Base-by-base conservation (phyloP, 2,329 filamentous ascomycete genomes). In the Sarocladiaceae sp. region DNA sequence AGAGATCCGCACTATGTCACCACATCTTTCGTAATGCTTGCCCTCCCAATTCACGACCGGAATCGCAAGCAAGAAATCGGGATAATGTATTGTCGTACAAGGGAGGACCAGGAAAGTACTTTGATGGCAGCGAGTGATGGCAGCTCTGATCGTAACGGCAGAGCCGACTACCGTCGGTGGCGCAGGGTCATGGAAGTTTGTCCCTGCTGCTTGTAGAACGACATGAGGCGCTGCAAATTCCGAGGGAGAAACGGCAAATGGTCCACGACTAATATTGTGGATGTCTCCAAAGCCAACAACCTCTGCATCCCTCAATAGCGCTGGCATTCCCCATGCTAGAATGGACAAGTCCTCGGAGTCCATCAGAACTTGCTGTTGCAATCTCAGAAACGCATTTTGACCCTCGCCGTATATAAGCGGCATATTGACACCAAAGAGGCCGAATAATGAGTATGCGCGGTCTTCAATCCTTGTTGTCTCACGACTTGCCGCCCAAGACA, bases 361-460 rank as follows among this genome's bases (percentile, higher is more conserved):
- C 15, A 52, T 52, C 8, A 59, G 50, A 31, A 60, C 57, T 31
- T 57, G 55, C 37, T 59, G 55, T 36, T 60, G 59, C 23, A 60
- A 50, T 4, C 58, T 52, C 22, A 53, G n/a, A 47, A 60, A 60
- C 1, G 58, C 57, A 13, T 51, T 51, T n/a, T 50, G 52, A 2
- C 58, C 59, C 18, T 60, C 59, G 40, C 57, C 59, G 42, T 59
- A 60, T 4, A 59, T 53, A 40, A 60, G 52, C 1, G 59, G 54
- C 57, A 60, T 59, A 44, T 58, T 56, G n/a, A 60, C 53, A 25
- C 54, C 55, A 18, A 60, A 58, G 2, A 60, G 46, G 10, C 59
- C 59, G 13, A 60, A 50, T 3, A 60, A 51, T 26, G 55, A 57
- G 50, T 60, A 60, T 1, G 59, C 59, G 8, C 50, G 52, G 53